Evolutionary conservation across 208 protist genomes (phyloP).

Genomic region (Wallacemonas sp.): DNA sequence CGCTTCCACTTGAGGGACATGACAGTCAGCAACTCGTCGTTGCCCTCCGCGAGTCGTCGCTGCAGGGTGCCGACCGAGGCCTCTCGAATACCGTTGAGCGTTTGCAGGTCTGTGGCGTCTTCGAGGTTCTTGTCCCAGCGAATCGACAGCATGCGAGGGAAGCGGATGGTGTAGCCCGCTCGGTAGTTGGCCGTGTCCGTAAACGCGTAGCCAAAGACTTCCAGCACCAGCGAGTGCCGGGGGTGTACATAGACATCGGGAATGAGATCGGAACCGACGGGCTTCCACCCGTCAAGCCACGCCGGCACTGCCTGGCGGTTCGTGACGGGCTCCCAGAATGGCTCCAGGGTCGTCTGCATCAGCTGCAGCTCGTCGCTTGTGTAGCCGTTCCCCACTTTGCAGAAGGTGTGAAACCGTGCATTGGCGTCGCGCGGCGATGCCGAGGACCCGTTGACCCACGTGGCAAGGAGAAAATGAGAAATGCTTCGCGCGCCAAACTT

Average conservation of each 20-base stretch:
- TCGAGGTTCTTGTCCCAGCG: constrained; percentile 45
- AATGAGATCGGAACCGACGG: constrained; percentile 33
- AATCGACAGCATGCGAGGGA: constrained; percentile 52
- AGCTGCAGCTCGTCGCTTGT: constrained; percentile 41
- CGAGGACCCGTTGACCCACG: constrained; percentile 23
- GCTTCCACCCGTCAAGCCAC: constrained; percentile 43
- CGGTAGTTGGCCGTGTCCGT: constrained; percentile 34
- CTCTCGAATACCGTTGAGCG: constrained; percentile 19
- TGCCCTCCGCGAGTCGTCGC: constrained; percentile 10
- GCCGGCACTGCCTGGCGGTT: constrained; percentile 26
- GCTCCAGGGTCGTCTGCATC: constrained; percentile 37
- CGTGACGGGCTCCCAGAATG: constrained; percentile 40
- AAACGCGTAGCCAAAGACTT: constrained; percentile 59
- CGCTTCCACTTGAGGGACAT: constrained; percentile 27
- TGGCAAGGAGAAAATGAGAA: constrained; percentile 53
- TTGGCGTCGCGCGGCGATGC: constrained; percentile 1
- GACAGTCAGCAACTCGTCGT: constrained; percentile 30
- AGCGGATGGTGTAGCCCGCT: constrained; percentile 52
- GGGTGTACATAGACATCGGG: constrained; percentile 55
- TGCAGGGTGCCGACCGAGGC: constrained; percentile 26
- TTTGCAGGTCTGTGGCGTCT: constrained; percentile 29
- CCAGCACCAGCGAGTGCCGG: constrained; percentile 42
- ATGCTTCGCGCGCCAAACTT: constrained; percentile 51
- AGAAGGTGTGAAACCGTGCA: constrained; percentile 46
- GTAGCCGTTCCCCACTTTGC: constrained; percentile 69